These are phyloP conservation scores for Xylaria sp. DNA, from an alignment of 2,329 filamentous ascomycete genomes.

Conservation along the genomic window DNA sequence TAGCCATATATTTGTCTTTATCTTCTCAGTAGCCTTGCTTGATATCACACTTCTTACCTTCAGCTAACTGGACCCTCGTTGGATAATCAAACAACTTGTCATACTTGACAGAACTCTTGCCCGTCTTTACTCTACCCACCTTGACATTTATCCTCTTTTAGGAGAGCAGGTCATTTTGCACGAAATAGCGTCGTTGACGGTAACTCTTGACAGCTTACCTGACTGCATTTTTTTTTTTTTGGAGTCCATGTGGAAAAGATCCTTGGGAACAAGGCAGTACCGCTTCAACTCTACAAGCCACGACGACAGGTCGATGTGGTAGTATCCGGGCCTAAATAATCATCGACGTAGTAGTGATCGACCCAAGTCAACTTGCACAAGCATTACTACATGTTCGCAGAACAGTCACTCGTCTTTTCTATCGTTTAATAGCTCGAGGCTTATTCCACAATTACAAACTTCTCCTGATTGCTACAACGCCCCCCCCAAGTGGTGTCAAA, in stretches of 20 bases:
- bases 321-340: background rate
- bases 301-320: background rate
- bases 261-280: background rate
- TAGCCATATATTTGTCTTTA: slow-evolving; percentile 33
- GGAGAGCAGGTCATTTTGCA: slow-evolving; percentile 6
- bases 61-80: slow-evolving; percentile 12
- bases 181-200: background rate
- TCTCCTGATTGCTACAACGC: slow-evolving; percentile 5
- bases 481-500: slow-evolving; percentile 3
- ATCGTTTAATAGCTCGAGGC: background rate
- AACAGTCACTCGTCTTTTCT: background rate
- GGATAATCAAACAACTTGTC: slow-evolving; percentile 1
- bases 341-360: background rate
- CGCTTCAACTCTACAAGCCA: background rate
- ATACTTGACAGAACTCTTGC: background rate
- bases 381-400: background rate
- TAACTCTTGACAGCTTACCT: background rate
- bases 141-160: slow-evolving; percentile 6
- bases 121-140: slow-evolving; percentile 19
- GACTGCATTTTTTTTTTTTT: background rate
- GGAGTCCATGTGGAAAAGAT: background rate
- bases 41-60: slow-evolving; percentile 11
- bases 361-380: background rate
- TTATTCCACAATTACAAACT: background rate
- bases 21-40: slow-evolving; percentile 8